These are phyloP conservation scores for Solanum medicagineum DNA, from an alignment of 257 asterid species.

Conservation along the genomic window DNA sequence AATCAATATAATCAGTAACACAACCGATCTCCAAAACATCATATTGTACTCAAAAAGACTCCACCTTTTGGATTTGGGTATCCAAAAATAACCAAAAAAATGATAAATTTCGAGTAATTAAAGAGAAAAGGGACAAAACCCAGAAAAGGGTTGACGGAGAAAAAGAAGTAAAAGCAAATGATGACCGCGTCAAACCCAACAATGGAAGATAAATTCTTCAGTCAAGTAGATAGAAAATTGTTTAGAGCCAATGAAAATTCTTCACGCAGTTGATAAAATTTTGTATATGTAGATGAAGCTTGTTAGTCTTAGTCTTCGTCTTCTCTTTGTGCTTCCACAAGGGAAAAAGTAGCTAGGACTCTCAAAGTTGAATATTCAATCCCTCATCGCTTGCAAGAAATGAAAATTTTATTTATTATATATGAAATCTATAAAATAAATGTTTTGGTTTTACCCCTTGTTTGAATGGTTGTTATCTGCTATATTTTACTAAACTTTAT, in stretches of 20 bases:
- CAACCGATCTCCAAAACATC: background rate
- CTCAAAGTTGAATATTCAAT: too few species aligned
- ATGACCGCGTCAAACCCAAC: background rate
- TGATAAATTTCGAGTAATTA: background rate
- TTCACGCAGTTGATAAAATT: background rate
- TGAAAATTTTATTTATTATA: too few species aligned
- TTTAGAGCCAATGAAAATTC: background rate
- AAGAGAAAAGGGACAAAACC: background rate
- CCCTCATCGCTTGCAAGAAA: too few species aligned
- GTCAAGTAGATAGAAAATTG: background rate
- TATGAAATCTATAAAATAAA: too few species aligned
- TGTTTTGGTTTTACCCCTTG: too few species aligned
- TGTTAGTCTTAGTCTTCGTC: too few species aligned
- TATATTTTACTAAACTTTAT: too few species aligned
- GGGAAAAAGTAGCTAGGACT: too few species aligned
- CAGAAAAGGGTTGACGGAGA: conserved; percentile 21
- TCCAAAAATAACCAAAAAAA: background rate
- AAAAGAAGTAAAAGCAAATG: background rate
- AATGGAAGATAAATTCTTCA: background rate
- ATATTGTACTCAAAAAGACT: background rate
- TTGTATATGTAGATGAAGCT: too few species aligned
- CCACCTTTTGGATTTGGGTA: background rate
- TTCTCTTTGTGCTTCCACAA: too few species aligned
- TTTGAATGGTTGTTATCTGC: too few species aligned
- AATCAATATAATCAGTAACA: background rate